Conservation (phyloP, 495 filamentous ascomycete genomes). For the Parmelia sp. region DNA sequence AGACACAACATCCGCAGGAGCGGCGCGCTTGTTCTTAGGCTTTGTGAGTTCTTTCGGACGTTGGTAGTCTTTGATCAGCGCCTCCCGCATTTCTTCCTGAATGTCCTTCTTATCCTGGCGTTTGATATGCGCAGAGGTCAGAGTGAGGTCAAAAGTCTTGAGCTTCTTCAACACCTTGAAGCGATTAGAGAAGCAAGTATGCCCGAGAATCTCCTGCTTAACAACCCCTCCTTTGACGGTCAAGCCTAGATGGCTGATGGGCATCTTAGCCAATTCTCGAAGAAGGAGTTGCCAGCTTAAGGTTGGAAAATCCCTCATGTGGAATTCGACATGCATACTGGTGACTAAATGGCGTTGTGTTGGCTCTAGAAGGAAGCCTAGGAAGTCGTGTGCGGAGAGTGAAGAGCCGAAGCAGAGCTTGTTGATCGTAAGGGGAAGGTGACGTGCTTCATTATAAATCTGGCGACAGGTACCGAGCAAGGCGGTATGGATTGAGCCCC, state of each 20-base stretch:
- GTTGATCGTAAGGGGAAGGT: slow-evolving; percentile 16
- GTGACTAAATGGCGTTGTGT: slow-evolving; percentile 1
- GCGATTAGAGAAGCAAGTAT: slow-evolving; percentile 12
- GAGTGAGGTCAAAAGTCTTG: slow-evolving; percentile 9
- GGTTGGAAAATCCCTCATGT: neutral
- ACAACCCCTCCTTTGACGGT: slow-evolving; percentile 11
- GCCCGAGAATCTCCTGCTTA: neutral
- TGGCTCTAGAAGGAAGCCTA: slow-evolving; percentile 11
- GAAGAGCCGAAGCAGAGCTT: slow-evolving; percentile 10
- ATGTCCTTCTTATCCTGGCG: slow-evolving; percentile 3
- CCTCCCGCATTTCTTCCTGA: slow-evolving; percentile 7
- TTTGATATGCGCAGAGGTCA: neutral
- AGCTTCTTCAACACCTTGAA: slow-evolving; percentile 7
- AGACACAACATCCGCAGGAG: neutral
- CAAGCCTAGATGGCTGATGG: slow-evolving; percentile 19
- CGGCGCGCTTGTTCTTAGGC: neutral
- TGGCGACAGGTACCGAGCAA: slow-evolving; percentile 26
- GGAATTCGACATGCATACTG: slow-evolving; percentile 7
- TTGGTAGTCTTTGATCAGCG: slow-evolving; percentile 7
- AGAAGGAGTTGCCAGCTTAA: neutral
- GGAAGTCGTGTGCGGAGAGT: slow-evolving; percentile 4
- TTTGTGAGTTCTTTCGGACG: neutral
- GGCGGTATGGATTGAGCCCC: slow-evolving; percentile 16
- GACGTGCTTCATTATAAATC: slow-evolving; percentile 21
- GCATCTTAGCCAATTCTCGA: slow-evolving; percentile 2